phyloP scores from a whole-genome alignment of 495 filamentous ascomycete species.

The Monascus purpureus region DNA sequence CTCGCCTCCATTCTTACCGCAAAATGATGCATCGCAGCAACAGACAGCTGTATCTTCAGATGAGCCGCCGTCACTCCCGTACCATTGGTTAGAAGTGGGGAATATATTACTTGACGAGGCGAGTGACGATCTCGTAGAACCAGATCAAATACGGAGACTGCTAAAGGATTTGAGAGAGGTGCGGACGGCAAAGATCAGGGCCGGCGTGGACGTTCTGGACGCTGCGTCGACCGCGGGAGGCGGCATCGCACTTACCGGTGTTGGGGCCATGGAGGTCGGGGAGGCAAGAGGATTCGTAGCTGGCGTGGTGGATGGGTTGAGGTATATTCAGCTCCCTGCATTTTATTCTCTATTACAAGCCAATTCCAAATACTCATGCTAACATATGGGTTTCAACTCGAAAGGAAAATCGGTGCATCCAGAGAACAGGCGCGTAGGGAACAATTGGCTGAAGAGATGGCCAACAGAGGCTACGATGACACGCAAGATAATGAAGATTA shows the following conservation, averaged over 20 bases:
- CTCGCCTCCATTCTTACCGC: constrained; percentile 27
- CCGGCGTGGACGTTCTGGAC: constrained; percentile 55
- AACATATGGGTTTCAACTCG: neutral
- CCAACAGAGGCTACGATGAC: constrained; percentile 23
- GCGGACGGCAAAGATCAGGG: constrained; percentile 75
- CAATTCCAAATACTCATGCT: neutral
- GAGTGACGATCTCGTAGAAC: constrained; percentile 67
- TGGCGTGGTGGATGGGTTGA: constrained; percentile 75
- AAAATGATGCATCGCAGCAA: constrained; percentile 18
- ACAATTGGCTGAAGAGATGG: constrained; percentile 30
- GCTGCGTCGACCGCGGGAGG: constrained; percentile 46
- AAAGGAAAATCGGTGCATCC: constrained; percentile 30
- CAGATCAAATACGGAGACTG: constrained; percentile 58
- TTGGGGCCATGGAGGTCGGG: constrained; percentile 81
- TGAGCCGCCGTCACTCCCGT: constrained; percentile 54
- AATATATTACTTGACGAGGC: constrained; percentile 76
- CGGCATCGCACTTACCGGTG: constrained; percentile 61
- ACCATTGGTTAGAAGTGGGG: constrained; percentile 84
- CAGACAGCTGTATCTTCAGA: constrained; percentile 10
- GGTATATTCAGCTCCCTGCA: constrained; percentile 24
- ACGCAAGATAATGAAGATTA: constrained; percentile 33
- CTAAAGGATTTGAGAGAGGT: constrained; percentile 79
- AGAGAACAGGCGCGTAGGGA: constrained; percentile 35
- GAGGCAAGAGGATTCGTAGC: constrained; percentile 75
- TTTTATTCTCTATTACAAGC: neutral